A percentile compares a stretch with the other conserved stretches of the same genome.
Evolutionary conservation across 495 filamentous ascomycete species (phyloP).

Genomic region (Haplographium delicatum): DNA sequence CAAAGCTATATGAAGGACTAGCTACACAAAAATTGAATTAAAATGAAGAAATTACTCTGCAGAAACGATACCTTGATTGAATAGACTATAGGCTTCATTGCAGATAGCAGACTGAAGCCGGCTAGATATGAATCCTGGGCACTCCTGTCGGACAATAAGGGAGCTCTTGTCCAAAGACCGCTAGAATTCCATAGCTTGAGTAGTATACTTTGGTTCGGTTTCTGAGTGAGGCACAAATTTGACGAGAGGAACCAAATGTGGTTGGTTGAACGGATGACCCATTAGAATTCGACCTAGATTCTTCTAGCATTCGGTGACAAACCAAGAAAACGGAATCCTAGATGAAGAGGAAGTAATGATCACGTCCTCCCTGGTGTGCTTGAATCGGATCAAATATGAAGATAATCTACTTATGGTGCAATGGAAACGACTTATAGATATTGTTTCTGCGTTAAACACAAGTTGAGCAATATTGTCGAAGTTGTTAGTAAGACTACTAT

Average conservation of each 20-base stretch:
- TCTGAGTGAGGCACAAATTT: constrained; percentile 48
- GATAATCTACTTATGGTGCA: not conserved
- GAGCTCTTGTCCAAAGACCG: constrained; percentile 40
- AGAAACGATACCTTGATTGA: constrained; percentile 42
- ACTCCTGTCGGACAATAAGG: constrained; percentile 48
- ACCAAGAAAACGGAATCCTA: constrained; percentile 20
- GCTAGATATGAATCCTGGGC: constrained; percentile 45
- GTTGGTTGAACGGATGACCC: constrained; percentile 60
- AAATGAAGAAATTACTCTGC: constrained; percentile 34
- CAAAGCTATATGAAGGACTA: not conserved
- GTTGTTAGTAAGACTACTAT: too few relatives aligned
- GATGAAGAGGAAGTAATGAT: constrained; percentile 27
- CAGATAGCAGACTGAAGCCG: constrained; percentile 44
- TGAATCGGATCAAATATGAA: not conserved
- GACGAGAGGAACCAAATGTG: constrained; percentile 58
- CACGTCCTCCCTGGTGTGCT: not conserved
- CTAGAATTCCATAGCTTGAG: constrained; percentile 46
- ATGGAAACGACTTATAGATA: not conserved
- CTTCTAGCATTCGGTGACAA: constrained; percentile 17
- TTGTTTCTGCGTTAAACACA: not conserved
- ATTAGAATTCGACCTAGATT: constrained; percentile 43
- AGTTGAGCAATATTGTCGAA: too few relatives aligned
- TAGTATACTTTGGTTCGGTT: constrained; percentile 35
- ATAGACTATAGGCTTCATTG: constrained; percentile 41
- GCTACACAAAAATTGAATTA: not conserved